These are phyloP conservation scores for Arthroderma sp. DNA, from an alignment of 2,329 filamentous ascomycete genomes.

Conservation along the genomic window DNA sequence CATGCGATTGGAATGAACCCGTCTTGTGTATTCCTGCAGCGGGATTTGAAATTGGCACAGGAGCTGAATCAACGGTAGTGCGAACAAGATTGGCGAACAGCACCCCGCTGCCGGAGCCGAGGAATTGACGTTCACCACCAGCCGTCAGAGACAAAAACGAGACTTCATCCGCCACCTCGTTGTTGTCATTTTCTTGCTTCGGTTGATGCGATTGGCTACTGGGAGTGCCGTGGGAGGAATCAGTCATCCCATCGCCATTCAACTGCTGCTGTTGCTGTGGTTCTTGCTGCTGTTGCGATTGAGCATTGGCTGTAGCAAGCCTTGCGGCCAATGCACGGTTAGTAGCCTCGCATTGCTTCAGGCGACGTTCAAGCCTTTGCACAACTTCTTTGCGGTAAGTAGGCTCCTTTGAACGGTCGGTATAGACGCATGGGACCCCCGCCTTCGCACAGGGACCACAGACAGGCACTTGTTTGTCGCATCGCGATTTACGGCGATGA, in stretches of 20 bases:
- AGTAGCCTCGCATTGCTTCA: slow-evolving; percentile 13
- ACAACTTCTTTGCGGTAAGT: slow-evolving; percentile 23
- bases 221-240: not conserved
- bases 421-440: slow-evolving; percentile 19
- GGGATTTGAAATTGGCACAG: slow-evolving; percentile 7
- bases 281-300: not conserved
- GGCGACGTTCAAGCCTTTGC: slow-evolving; percentile 23
- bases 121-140: slow-evolving; percentile 31
- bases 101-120: slow-evolving; percentile 24
- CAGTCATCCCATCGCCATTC: not conserved
- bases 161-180: slow-evolving; percentile 30
- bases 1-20: not conserved
- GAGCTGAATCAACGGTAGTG: slow-evolving; percentile 12
- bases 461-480: slow-evolving; percentile 26
- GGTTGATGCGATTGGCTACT: slow-evolving; percentile 2
- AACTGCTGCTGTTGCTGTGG: not conserved
- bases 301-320: slow-evolving; percentile 6
- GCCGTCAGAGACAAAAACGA: slow-evolving; percentile 31
- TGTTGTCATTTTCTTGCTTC: slow-evolving; percentile 9
- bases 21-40: slow-evolving; percentile 6
- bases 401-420: slow-evolving; percentile 13
- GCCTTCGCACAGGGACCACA: slow-evolving; percentile 27
- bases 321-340: slow-evolving; percentile 9
- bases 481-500: slow-evolving; percentile 30
- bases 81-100: slow-evolving; percentile 32